A percentile compares a stretch with the other conserved stretches of the same genome.
Conservation (phyloP, 2,329 filamentous ascomycete species). For the Pseudogymnoascus verrucosus region DNA sequence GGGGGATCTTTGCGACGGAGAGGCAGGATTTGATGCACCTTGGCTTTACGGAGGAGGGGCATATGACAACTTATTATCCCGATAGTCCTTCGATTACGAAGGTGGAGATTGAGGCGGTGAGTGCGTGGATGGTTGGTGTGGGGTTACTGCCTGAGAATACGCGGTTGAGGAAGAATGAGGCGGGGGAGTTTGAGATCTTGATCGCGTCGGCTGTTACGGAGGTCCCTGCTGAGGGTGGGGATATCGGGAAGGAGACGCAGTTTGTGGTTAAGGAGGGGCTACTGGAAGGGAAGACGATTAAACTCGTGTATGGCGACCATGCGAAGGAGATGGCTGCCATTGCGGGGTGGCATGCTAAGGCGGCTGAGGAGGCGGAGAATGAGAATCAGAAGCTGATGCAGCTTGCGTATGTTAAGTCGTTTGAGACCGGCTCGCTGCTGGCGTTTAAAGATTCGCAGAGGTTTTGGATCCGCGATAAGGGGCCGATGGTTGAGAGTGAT, state of each 20-base stretch:
- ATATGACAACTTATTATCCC: slow-evolving; percentile 78
- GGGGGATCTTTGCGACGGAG: slow-evolving; percentile 63
- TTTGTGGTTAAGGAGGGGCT: slow-evolving; percentile 52
- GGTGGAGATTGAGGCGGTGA: slow-evolving; percentile 63
- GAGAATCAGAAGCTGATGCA: slow-evolving; percentile 69
- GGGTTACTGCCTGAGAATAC: slow-evolving; percentile 70
- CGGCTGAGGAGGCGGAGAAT: slow-evolving; percentile 62
- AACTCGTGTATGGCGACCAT: slow-evolving; percentile 68
- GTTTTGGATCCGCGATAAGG: slow-evolving; percentile 76
- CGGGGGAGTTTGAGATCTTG: slow-evolving; percentile 61
- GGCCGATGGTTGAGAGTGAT: slow-evolving; percentile 71
- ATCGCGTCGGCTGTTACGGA: slow-evolving; percentile 61
- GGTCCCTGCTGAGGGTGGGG: slow-evolving; percentile 55
- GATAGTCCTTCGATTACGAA: slow-evolving; percentile 67
- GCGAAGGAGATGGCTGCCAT: slow-evolving; percentile 63
- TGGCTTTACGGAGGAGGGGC: slow-evolving; percentile 65
- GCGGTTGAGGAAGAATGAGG: slow-evolving; percentile 57
- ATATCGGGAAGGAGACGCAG: slow-evolving; percentile 57
- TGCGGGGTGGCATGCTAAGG: slow-evolving; percentile 57
- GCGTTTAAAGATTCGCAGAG: slow-evolving; percentile 75
- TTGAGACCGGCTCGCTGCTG: slow-evolving; percentile 64
- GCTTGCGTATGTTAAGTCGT: slow-evolving; percentile 65
- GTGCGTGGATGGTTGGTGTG: slow-evolving; percentile 65
- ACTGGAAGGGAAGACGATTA: slow-evolving; percentile 59
- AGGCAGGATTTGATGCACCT: slow-evolving; percentile 62